Evolutionary conservation across 2,329 filamentous ascomycete genomes (phyloP), one percentile per base, ranked within the genome.

Genomic region (Spiromastix sp.): DNA sequence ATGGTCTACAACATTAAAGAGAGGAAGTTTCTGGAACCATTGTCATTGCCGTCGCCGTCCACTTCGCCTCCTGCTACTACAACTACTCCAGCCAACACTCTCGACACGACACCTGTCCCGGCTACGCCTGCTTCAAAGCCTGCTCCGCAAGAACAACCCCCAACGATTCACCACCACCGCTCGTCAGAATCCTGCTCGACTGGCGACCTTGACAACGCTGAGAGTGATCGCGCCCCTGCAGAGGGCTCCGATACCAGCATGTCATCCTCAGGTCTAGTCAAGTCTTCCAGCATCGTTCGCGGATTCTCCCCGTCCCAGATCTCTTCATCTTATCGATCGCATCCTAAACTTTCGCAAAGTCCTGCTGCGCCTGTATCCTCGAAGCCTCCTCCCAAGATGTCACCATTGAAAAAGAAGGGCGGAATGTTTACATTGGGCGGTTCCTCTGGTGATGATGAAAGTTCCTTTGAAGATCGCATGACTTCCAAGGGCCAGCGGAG

Each of bases 1-100:
- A 93, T 96, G 74, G 85, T 95, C 27, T 77, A 83, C 38, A 85
- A 81, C 25, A 95, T 95, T 55, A 84, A 93, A 59, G 81, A 91
- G 60, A 85, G 84, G 61, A 77, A 78, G 58, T 71, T 72, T 30
- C 67, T 89, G 15, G 68, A 74, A 50, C 73, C 21, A 24, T 40
- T 28, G 18, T 34, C 27, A 17, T 76, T 24, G 63, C 70, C 32
- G 57, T 67, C 18, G 33, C 58, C 60, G 37, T 67, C 54, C 25
- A 27, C 36, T 19, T 17, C 33, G 31, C 27, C 34, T 21, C 4
- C 8, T 11, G 11, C 27, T 29, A 20, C 20, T 27, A 17, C 57
- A 49, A 46, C 61, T 50, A 51, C 62, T 36, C 42, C 59, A 16
- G 52, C 58, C 19, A 48, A 55, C 10, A 50, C 60, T 6, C 49